Evolutionary conservation across 805 yeast genomes (phyloP), one percentile per base, ranked within the genome.

Genomic region (Cyberlindnera euphorbiae): DNA sequence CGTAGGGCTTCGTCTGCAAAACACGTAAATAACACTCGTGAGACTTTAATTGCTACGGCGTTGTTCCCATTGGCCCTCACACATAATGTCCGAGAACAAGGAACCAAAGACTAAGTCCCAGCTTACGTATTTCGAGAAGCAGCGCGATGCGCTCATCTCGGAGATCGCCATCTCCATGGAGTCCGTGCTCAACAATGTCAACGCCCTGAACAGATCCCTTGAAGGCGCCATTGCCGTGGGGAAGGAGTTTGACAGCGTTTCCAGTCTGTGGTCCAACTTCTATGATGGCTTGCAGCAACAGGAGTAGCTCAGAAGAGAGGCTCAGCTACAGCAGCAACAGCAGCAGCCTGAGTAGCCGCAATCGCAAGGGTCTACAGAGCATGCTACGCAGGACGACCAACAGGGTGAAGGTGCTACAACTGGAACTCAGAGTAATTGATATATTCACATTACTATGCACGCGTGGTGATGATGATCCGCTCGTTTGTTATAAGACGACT

Each of bases 141-240:
- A 78, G 44, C 61, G 84, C 13, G 82, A 77, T 41, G 54, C 66
- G 15, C 63, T 78, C 26, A 61, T 79, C n/a, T 69, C 74, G 28
- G 82, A 78, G 41, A 76, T 79, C 30, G 58, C 77, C 3, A 50
- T 57, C n/a, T 63, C 77, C 9, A 70, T 82, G 73, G 87, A 79
- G 47, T 69, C 80, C 0, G 82, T 82, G 6, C 63, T 81, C 34
- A 67, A 75, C 49, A 79, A 79, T 46, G 57, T 83, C 39, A 81
- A 79, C 46, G 69, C 77, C 15, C 61, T 83, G 41, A 82, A 82
- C 52, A 66, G 86, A 29, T 73, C 88, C 0, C 59, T 83, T 34
- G 82, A 79, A 46, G 77, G 75, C 28, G 73, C 79, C 3, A 69
- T 81, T 12, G 80, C 82, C 16, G 85, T 83, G 3, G 89, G 93